A percentile compares a stretch with the other conserved stretches of the same genome.
phyloP scores from a whole-genome alignment of 441 rosid genomes.

The Arabidopsis hybrid region DNA sequence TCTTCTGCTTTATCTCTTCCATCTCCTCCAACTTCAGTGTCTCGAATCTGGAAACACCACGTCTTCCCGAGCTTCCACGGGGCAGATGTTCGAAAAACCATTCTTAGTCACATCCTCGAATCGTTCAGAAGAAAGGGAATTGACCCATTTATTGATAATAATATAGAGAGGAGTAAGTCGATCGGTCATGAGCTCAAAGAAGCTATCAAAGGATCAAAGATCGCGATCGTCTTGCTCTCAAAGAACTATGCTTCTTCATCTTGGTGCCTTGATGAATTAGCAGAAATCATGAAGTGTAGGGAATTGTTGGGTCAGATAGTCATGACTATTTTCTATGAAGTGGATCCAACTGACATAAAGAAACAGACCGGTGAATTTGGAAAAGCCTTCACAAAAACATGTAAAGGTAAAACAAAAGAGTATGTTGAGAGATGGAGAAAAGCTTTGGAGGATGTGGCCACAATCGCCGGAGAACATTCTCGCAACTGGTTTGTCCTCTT shows the following conservation, averaged over 20 bases:
- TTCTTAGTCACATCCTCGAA: background rate
- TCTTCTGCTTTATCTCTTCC: background rate
- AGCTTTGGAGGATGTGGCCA: background rate
- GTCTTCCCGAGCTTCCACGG: conserved; percentile 9
- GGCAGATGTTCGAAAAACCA: background rate
- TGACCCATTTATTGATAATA: background rate
- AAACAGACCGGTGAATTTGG: background rate
- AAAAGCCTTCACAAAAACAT: background rate
- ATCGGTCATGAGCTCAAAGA: background rate
- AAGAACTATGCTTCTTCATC: background rate
- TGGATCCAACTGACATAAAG: background rate
- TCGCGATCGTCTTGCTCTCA: too few relatives aligned
- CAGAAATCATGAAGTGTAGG: background rate
- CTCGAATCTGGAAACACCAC: background rate
- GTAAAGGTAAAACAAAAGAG: conserved; percentile 8
- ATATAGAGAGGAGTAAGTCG: background rate
- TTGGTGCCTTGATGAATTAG: conserved; percentile 3
- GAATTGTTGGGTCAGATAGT: background rate
- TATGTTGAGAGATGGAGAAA: background rate
- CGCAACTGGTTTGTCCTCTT: background rate
- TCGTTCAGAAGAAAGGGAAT: background rate
- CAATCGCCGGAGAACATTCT: background rate
- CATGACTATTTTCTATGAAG: background rate
- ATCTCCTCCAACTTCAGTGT: background rate
- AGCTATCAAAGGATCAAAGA: too few relatives aligned